These are phyloP conservation scores for Diplodia seriata DNA, from an alignment of 2,329 filamentous ascomycete species.

Conservation along the genomic window DNA sequence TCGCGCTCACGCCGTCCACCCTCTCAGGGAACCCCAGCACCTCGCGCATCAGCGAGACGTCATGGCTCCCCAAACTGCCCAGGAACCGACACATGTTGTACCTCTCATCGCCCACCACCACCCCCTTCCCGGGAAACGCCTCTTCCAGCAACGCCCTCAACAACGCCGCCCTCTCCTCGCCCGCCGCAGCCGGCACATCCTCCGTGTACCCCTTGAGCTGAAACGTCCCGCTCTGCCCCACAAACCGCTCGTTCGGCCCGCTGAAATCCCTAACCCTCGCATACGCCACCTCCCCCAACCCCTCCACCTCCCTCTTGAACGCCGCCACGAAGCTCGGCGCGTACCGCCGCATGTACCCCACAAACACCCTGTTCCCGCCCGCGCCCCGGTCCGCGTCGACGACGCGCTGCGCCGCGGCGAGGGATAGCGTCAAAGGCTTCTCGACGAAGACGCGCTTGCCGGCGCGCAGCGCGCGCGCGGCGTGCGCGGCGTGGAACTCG, in stretches of 20 bases:
- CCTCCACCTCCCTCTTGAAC: constrained; percentile 60
- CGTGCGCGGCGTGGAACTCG: constrained; percentile 62
- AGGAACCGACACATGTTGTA: constrained; percentile 53
- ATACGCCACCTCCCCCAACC: constrained; percentile 62
- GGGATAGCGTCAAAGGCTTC: constrained; percentile 62
- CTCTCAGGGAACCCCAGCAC: constrained; percentile 23
- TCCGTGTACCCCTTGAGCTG: constrained; percentile 47
- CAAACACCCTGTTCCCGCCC: constrained; percentile 57
- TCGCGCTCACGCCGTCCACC: constrained; percentile 29
- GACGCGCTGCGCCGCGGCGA: constrained; percentile 56
- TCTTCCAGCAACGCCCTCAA: constrained; percentile 44
- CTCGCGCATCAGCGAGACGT: constrained; percentile 30
- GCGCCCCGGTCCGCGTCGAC: constrained; percentile 57
- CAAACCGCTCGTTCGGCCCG: constrained; percentile 61
- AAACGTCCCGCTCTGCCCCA: constrained; percentile 58
- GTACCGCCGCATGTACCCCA: constrained; percentile 69
- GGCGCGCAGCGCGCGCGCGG: constrained; percentile 59
- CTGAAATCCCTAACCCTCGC: constrained; percentile 61
- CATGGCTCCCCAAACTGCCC: constrained; percentile 59
- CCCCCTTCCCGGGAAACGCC: constrained; percentile 43
- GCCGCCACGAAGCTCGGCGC: constrained; percentile 62
- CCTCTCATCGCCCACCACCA: constrained; percentile 38
- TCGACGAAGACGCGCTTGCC: constrained; percentile 67
- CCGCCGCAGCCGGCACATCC: constrained; percentile 49
- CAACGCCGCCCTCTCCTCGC: constrained; percentile 36